These are phyloP conservation scores for Strobilomyces dryophilus DNA, from an alignment of 768 basidiomycete species.

Conservation along the genomic window DNA sequence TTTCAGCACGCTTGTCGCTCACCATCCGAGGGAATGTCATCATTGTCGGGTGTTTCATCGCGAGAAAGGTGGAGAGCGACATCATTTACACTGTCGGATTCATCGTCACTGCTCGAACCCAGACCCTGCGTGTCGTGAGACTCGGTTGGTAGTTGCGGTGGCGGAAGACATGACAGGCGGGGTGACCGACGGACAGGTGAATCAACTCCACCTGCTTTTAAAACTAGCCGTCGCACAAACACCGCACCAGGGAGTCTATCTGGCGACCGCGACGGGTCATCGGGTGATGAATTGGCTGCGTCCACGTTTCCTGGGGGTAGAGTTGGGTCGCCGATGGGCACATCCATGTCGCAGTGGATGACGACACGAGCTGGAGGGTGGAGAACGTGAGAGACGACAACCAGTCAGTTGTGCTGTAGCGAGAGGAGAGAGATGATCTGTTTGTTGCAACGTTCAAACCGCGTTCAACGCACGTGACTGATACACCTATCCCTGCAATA, in stretches of 20 bases:
- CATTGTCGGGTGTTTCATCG: conserved; percentile 48
- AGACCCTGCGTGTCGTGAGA: conserved; percentile 12
- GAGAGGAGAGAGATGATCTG: neutral
- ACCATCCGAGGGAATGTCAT: conserved; percentile 45
- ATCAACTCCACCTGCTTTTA: conserved; percentile 23
- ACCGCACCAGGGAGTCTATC: conserved; percentile 44
- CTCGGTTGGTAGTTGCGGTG: conserved; percentile 20
- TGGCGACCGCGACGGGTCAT: conserved; percentile 50
- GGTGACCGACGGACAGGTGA: conserved; percentile 47
- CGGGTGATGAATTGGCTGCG: conserved; percentile 40
- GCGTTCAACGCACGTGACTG: conserved; percentile 31
- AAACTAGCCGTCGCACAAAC: conserved; percentile 27
- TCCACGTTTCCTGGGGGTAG: conserved; percentile 35
- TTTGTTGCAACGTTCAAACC: conserved; percentile 22
- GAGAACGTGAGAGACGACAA: neutral
- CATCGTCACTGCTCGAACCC: conserved; percentile 29
- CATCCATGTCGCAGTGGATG: conserved; percentile 16
- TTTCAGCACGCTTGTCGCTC: conserved; percentile 5
- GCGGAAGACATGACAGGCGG: conserved; percentile 41
- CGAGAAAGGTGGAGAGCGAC: conserved; percentile 30
- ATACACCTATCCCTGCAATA: neutral
- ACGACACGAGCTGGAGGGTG: neutral
- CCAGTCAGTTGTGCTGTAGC: neutral
- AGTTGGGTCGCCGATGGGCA: conserved; percentile 23
- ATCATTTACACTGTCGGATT: conserved; percentile 27